phyloP scores from a whole-genome alignment of 805 yeast species.

The Candida nonsorbophila region DNA sequence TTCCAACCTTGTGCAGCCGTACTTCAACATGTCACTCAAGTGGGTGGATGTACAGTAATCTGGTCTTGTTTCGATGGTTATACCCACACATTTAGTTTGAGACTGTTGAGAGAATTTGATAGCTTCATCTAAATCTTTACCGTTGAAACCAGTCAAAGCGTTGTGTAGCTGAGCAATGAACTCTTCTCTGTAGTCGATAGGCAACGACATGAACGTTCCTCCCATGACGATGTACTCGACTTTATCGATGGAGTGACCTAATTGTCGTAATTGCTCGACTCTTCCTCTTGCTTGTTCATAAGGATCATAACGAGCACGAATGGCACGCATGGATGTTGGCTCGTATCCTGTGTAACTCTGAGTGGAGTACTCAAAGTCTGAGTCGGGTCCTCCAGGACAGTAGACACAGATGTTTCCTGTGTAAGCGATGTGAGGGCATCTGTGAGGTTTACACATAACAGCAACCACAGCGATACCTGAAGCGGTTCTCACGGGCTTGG shows the following conservation, averaged over 20 bases:
- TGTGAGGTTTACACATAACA: conserved; percentile 98
- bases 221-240: conserved; percentile 99
- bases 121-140: conserved; percentile 84
- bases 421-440: conserved; percentile 98
- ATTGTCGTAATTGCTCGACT: conserved; percentile 88
- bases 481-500: conserved; percentile 98
- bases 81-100: conserved; percentile 95
- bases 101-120: conserved; percentile 88
- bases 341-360: conserved; percentile 98
- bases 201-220: conserved; percentile 96
- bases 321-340: conserved; percentile 99
- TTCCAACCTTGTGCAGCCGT: conserved; percentile 95
- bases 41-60: conserved; percentile 97
- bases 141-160: conserved; percentile 89
- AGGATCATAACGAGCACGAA: conserved; percentile 96
- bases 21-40: conserved; percentile 88
- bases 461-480: conserved; percentile 99
- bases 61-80: conserved; percentile 96
- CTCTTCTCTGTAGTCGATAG: conserved; percentile 81
- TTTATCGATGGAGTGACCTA: conserved; percentile 95
- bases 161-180: conserved; percentile 89
- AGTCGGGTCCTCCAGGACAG: conserved; percentile 99
- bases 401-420: conserved; percentile 98
- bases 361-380: conserved; percentile 95
- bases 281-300: conserved; percentile 98